These are phyloP conservation scores for Phytophthora pluvialis DNA, from an alignment of 352 stramenopile species.

Conservation along the genomic window DNA sequence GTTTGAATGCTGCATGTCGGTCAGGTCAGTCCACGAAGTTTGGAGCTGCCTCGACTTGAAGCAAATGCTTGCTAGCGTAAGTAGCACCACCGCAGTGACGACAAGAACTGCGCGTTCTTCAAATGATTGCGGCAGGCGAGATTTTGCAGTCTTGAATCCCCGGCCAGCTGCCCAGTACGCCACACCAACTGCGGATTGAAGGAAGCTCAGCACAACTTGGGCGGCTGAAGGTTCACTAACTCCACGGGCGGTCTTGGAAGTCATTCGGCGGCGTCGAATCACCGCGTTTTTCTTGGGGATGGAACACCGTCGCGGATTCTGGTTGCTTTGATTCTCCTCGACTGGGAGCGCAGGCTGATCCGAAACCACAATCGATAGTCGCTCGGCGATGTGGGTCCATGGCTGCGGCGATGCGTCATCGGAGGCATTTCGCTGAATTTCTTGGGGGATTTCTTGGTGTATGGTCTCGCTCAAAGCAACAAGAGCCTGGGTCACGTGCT, in stretches of 20 bases:
- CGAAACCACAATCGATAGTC: slow-evolving; percentile 17
- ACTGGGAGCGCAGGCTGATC: slow-evolving; percentile 11
- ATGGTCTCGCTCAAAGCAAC: slow-evolving; percentile 15
- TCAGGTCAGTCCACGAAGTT: slow-evolving; percentile 20
- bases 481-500: slow-evolving; percentile 42
- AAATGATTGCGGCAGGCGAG: slow-evolving; percentile 6
- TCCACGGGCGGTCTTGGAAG: neutral
- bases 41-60: slow-evolving; percentile 16
- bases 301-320: neutral
- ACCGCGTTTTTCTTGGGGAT: neutral
- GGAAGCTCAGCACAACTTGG: slow-evolving; percentile 17
- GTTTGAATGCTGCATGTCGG: slow-evolving; percentile 9
- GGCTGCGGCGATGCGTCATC: neutral
- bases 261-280: neutral
- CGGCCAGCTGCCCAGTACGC: slow-evolving; percentile 1
- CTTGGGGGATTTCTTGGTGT: neutral
- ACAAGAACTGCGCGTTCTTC: slow-evolving; percentile 22
- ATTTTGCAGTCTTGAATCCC: slow-evolving; percentile 9
- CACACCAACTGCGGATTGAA: slow-evolving; percentile 17
- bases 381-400: slow-evolving; percentile 20
- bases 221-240: slow-evolving; percentile 10
- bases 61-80: slow-evolving; percentile 19
- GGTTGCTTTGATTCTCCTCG: neutral
- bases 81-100: neutral
- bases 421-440: neutral